Base-by-base conservation (phyloP, 2,329 filamentous ascomycete genomes). In the Stachybotrys elegans region DNA sequence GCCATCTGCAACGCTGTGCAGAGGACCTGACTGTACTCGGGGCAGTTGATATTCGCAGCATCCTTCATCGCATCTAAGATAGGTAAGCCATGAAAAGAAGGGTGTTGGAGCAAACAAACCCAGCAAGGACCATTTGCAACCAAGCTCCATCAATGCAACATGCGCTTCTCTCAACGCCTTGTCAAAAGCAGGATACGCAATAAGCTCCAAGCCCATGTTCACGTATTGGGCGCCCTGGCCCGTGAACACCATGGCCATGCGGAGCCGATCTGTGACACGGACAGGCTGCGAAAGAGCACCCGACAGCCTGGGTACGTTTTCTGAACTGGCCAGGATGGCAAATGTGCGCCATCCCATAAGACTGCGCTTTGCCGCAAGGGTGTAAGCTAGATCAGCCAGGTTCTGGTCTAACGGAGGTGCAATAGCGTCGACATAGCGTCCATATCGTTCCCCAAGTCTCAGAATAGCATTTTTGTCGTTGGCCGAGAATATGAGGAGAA, bases 141-240 rank as follows among this genome's bases (percentile, higher is more conserved):
- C 44, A 2, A 50, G n/a, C 1, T 36, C 19, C 22, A 12, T 12
- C 36, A 39, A 21, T 14, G 14, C 11, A 4, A 22, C 19, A 8
- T 39, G 11, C 12, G 36, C 9, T 6, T 21, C 19, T 21, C 17
- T 22, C 19, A 46, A 3, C 8, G 11, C 3, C 17, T 3, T 5
- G 46, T 47, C 0, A 43, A 50, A n/a, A 19, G 32, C 34, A 13
- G 38, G 6, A 3, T 22, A 17, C 1, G 14, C 31, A 11, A 46
- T 19, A 0, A 51, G 31, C 27, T 49, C 44, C 1, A 40, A 43
- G 0, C 48, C 46, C 48, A 52, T 52, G 12, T 36, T 38, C 13
- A 27, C 40, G 42, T 43, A 49, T 14, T 52, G 48, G 13, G 50
- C 50, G 5, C 50, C 50, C 19, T 52, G 50, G 0, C 50, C 50